These are phyloP conservation scores for Triticum aestivum DNA, from an alignment of 176 grass and related monocot genomes.

Conservation along the genomic window IWGSC_CS_RefSeq_v2.1 NC_057794.1:466532273-466532772, in stretches of 20 bases:
- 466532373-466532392: constrained; percentile 89
- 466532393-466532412: constrained; percentile 14
- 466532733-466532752: neutral
- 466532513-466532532: constrained; percentile 51
- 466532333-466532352: constrained; percentile 82
- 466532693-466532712: neutral
- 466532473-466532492: neutral
- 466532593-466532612: constrained; percentile 61
- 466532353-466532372: constrained; percentile 75
- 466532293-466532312: neutral
- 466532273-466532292: neutral
- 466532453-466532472: neutral
- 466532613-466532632: constrained; percentile 7
- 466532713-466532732: neutral
- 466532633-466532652: neutral
- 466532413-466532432: neutral
- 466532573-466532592: constrained; percentile 66
- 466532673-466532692: neutral
- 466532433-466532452: neutral
- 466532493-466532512: constrained; percentile 64
- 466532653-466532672: neutral
- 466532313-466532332: constrained; percentile 20
- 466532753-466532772: neutral
- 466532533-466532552: constrained; percentile 78
- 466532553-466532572: constrained; percentile 75